Conservation (phyloP, 169 alveolate genomes). For the Babesia ovata region DNA sequence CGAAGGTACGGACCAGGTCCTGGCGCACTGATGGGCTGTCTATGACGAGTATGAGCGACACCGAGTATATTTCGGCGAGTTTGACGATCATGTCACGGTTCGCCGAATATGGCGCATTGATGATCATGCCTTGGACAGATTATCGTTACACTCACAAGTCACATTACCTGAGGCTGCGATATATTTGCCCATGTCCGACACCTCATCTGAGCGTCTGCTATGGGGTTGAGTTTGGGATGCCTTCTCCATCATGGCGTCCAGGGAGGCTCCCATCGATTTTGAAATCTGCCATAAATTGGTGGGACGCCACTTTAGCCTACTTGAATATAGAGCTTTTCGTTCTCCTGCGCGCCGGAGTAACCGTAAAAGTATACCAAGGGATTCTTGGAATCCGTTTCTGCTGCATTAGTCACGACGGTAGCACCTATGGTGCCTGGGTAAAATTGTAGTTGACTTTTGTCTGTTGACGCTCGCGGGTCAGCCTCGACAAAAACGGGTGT, state of each 20-base stretch:
- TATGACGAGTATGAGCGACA: conserved; percentile 81
- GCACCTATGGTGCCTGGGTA: conserved; percentile 81
- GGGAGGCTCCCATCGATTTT: conserved; percentile 50
- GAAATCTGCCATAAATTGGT: conserved; percentile 33
- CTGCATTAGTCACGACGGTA: conserved; percentile 37
- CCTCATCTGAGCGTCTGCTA: conserved; percentile 42
- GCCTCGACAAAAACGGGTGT: conserved; percentile 84
- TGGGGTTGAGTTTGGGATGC: conserved; percentile 24
- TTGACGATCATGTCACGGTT: conserved; percentile 71
- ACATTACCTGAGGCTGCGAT: conserved; percentile 50
- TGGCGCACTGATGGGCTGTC: conserved; percentile 84
- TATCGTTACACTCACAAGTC: neutral
- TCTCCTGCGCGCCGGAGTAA: conserved; percentile 76
- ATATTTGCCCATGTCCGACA: conserved; percentile 46
- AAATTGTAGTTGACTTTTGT: conserved; percentile 73
- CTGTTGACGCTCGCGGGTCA: conserved; percentile 84
- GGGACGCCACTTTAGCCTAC: conserved; percentile 49
- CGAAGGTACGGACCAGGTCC: conserved; percentile 63
- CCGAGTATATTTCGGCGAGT: conserved; percentile 77
- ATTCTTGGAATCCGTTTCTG: conserved; percentile 59
- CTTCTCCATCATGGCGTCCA: conserved; percentile 48
- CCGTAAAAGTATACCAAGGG: conserved; percentile 84
- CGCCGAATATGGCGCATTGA: conserved; percentile 87
- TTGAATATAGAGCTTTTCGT: conserved; percentile 70
- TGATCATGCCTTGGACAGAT: conserved; percentile 64